phyloP scores from a whole-genome alignment of 2,329 filamentous ascomycete species.

The Decorospora gaudefroyi region DNA sequence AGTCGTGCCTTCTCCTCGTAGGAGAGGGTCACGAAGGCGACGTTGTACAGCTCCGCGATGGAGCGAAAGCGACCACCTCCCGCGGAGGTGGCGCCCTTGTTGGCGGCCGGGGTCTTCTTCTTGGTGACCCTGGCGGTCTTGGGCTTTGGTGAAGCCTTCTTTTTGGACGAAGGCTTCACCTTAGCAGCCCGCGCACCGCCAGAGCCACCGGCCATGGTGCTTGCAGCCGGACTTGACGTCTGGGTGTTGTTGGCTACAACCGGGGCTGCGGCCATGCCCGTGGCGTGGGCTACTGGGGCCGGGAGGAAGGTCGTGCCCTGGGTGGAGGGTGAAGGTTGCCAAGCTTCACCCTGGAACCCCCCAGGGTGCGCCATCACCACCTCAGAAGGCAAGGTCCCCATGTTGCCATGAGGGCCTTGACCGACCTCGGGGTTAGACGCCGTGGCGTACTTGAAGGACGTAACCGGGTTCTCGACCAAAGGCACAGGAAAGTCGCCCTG shows the following conservation, averaged over 20 bases:
- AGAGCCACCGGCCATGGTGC: neutral
- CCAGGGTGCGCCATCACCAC: neutral
- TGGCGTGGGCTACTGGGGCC: no score
- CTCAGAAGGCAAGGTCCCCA: neutral
- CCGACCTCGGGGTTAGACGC: neutral
- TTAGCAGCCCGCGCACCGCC: no score
- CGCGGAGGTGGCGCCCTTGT: constrained; percentile 1
- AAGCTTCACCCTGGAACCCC: neutral
- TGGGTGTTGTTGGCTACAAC: neutral
- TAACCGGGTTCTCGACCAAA: neutral
- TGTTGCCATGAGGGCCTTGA: neutral
- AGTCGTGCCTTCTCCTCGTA: constrained; percentile 24
- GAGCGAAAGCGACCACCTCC: neutral
- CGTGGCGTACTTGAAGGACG: neutral
- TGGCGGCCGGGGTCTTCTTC: constrained; percentile 7
- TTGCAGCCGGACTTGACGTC: constrained; percentile 11
- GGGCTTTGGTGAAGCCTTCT: constrained; percentile 1
- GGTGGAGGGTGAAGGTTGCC: neutral
- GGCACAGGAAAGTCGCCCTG: neutral
- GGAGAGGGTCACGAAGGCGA: constrained; percentile 15
- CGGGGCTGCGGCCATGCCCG: no score
- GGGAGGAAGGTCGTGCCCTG: neutral
- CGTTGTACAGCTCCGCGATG: constrained; percentile 13
- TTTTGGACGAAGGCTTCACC: neutral
- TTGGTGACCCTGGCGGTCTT: constrained; percentile 1